Evolutionary conservation across 1,284 basidiomycete species (phyloP).

Genomic region (Trichosporon sp.): DNA sequence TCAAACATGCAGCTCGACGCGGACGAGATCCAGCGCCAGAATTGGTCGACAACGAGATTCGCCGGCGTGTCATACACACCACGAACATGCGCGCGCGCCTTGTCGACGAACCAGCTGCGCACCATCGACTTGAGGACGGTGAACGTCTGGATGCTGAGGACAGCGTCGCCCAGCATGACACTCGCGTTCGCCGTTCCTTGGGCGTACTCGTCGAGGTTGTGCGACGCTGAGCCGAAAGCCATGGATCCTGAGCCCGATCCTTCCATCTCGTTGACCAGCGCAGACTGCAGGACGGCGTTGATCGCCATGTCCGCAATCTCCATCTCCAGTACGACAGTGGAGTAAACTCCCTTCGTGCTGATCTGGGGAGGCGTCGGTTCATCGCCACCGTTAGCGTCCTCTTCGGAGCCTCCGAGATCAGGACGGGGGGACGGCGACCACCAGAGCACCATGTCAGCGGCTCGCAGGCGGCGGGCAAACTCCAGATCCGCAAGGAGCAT

Average conservation of each 20-base stretch:
- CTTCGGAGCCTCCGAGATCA: slow-evolving; percentile 89
- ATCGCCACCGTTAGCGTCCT: slow-evolving; percentile 70
- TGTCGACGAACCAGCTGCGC: slow-evolving; percentile 86
- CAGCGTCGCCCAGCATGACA: slow-evolving; percentile 82
- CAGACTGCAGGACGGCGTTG: slow-evolving; percentile 88
- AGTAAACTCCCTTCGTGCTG: slow-evolving; percentile 77
- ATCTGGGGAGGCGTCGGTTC: slow-evolving; percentile 84
- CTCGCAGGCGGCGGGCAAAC: slow-evolving; percentile 77
- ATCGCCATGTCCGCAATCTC: slow-evolving; percentile 88
- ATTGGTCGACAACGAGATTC: slow-evolving; percentile 67
- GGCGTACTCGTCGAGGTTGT: slow-evolving; percentile 85
- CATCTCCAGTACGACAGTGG: slow-evolving; percentile 88
- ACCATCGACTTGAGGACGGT: slow-evolving; percentile 81
- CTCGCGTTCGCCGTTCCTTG: slow-evolving; percentile 67
- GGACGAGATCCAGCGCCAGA: slow-evolving; percentile 96
- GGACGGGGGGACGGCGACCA: slow-evolving; percentile 89
- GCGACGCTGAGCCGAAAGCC: slow-evolving; percentile 87
- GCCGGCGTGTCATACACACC: slow-evolving; percentile 48
- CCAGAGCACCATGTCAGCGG: slow-evolving; percentile 91
- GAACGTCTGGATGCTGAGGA: slow-evolving; percentile 86
- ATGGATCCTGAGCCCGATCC: slow-evolving; percentile 81
- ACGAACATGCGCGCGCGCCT: slow-evolving; percentile 57
- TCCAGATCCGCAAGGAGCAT: slow-evolving; percentile 83
- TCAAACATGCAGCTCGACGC: slow-evolving; percentile 84
- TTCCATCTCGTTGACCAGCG: slow-evolving; percentile 52